phyloP scores from a whole-genome alignment of 306 rosid genomes.

The Vigna unguiculata region DNA sequence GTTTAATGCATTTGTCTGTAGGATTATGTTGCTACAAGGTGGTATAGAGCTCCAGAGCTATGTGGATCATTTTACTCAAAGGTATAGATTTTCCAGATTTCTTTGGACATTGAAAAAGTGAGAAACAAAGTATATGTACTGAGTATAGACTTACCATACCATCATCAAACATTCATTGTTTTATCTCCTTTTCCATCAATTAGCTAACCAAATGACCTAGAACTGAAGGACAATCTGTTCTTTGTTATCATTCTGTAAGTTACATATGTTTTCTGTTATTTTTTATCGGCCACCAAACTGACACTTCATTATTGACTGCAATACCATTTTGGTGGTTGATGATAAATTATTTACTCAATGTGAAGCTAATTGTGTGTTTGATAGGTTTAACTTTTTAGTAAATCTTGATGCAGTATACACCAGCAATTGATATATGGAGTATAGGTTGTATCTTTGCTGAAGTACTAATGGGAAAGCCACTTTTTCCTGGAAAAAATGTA shows the following conservation, averaged over 20 bases:
- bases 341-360: background rate
- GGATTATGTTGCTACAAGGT: conserved; percentile 99
- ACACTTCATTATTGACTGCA: background rate
- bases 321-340: background rate
- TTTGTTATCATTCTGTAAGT: background rate
- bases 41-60: conserved; percentile 99
- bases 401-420: conserved; percentile 76
- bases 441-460: conserved; percentile 98
- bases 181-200: conserved; percentile 5
- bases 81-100: conserved; percentile 58
- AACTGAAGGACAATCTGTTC: background rate
- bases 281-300: no score
- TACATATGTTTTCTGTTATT: background rate
- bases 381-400: background rate
- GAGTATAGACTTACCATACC: background rate
- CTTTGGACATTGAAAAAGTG: background rate
- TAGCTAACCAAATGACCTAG: conserved; percentile 9
- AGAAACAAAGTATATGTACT: background rate
- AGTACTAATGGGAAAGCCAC: conserved; percentile 90
- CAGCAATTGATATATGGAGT: conserved; percentile 98
- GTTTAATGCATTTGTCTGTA: conserved; percentile 44
- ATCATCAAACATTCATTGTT: background rate
- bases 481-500: conserved; percentile 98
- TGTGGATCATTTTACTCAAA: conserved; percentile 97
- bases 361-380: background rate